Evolutionary conservation across 345 rosid species (phyloP).

Genomic region (Eucalyptus erythrocorys): DNA sequence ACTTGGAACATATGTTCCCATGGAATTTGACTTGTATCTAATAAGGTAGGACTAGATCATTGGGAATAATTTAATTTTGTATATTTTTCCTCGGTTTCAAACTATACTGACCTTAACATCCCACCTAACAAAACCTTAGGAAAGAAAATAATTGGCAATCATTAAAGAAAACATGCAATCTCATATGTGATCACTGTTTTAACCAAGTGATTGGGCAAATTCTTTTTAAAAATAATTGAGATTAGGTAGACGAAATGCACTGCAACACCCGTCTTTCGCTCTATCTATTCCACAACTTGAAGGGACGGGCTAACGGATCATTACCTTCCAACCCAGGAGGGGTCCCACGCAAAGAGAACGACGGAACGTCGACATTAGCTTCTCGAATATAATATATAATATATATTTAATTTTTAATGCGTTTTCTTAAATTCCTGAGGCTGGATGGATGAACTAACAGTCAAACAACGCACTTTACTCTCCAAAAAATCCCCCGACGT

Average conservation of each 20-base stretch:
- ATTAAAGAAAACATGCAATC: background rate
- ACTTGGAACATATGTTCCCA: background rate
- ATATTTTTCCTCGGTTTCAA: background rate
- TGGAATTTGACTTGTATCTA: background rate
- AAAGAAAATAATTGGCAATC: background rate
- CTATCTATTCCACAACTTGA: background rate
- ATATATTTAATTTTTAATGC: background rate
- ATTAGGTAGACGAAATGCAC: background rate
- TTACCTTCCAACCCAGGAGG: background rate
- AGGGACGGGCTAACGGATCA: background rate
- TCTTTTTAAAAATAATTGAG: background rate
- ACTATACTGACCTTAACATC: background rate
- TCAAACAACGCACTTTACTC: background rate
- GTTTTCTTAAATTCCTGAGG: background rate
- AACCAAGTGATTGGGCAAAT: background rate
- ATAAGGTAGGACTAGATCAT: background rate
- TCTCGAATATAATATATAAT: background rate
- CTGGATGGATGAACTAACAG: background rate
- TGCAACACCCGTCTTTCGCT: background rate
- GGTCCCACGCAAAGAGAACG: background rate
- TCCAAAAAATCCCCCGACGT: background rate
- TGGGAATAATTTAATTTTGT: background rate
- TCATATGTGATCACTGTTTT: background rate
- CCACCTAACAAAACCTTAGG: accelerated
- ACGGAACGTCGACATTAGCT: background rate